Evolutionary conservation across 768 basidiomycete species (phyloP), one percentile per base, ranked within the genome.

Genomic region (Mycena sanguinolenta): DNA sequence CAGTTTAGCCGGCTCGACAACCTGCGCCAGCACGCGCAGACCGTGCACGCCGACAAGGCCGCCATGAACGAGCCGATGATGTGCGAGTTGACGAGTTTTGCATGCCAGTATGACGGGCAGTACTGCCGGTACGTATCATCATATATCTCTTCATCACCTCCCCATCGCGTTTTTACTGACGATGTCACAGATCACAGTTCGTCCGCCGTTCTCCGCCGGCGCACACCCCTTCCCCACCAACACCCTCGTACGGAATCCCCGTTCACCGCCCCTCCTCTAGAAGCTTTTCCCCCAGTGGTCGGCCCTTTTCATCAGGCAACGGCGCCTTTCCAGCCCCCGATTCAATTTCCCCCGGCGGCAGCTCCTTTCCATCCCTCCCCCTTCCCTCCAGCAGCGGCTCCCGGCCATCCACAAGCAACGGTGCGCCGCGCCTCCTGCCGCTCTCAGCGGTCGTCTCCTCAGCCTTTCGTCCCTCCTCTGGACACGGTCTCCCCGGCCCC

Each of bases 1-100:
- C 92, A 97, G 74, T 98, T 98, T 79, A 97, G 95, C 8, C 90
- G 97, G 16, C 91, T 99, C 77, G 97, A 99, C 82, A 99, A 99
- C 77, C 88, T 99, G 2, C 90, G 97, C 58, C 97, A 99, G 78
- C 97, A 99, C 80, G 95, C 96, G 0, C 94, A 97, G n/a, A n/a
- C n/a, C n/a, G n/a, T n/a, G n/a, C n/a, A n/a, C n/a, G n/a, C n/a
- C n/a, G n/a, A n/a, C n/a, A n/a, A n/a, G n/a, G n/a, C n/a, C n/a
- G n/a, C n/a, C n/a, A n/a, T n/a, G n/a, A n/a, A n/a, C n/a, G n/a
- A n/a, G n/a, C n/a, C n/a, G n/a, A n/a, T n/a, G n/a, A n/a, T n/a
- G n/a, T n/a, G n/a, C n/a, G n/a, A n/a, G n/a, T n/a, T n/a, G n/a
- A n/a, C n/a, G n/a, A n/a, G n/a, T n/a, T n/a, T n/a, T n/a, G n/a